These are phyloP conservation scores for Talaromyces sp. DNA, from an alignment of 2,329 filamentous ascomycete species.

Conservation along the genomic window DNA sequence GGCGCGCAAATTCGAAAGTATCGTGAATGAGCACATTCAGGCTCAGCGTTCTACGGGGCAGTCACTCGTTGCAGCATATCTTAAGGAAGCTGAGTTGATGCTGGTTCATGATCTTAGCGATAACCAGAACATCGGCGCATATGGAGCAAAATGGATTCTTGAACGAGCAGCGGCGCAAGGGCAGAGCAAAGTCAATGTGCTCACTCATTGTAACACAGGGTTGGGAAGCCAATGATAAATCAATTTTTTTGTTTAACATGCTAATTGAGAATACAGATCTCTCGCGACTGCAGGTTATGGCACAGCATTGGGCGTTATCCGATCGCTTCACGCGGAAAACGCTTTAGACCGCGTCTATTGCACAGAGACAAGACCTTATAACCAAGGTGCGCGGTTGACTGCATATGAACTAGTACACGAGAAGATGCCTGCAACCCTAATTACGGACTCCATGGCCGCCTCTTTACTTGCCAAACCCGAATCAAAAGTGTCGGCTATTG, in stretches of 20 bases:
- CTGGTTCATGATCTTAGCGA: constrained; percentile 81
- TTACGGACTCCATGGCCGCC: constrained; percentile 96
- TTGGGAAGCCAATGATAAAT: constrained; percentile 35
- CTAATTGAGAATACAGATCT: constrained; percentile 52
- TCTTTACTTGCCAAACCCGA: constrained; percentile 64
- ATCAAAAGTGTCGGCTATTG: constrained; percentile 74
- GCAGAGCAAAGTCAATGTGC: constrained; percentile 66
- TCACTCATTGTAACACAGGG: constrained; percentile 98
- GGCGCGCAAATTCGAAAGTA: constrained; percentile 70
- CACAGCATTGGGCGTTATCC: constrained; percentile 90
- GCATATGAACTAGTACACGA: constrained; percentile 97
- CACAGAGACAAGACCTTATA: constrained; percentile 95
- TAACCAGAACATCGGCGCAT: constrained; percentile 78
- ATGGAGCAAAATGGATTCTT: constrained; percentile 80
- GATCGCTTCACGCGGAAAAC: constrained; percentile 66
- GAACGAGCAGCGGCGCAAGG: constrained; percentile 51
- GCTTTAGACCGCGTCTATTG: constrained; percentile 83
- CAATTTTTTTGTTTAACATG: neutral
- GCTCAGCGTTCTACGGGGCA: constrained; percentile 34
- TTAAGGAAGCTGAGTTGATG: constrained; percentile 79
- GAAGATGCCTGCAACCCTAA: constrained; percentile 80
- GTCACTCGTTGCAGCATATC: constrained; percentile 66
- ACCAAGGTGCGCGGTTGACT: constrained; percentile 91
- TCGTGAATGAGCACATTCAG: constrained; percentile 51
- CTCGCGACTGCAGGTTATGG: constrained; percentile 97